Evolutionary conservation across 2,329 filamentous ascomycete species (phyloP).

Genomic region (Sclerotinia minor): DNA sequence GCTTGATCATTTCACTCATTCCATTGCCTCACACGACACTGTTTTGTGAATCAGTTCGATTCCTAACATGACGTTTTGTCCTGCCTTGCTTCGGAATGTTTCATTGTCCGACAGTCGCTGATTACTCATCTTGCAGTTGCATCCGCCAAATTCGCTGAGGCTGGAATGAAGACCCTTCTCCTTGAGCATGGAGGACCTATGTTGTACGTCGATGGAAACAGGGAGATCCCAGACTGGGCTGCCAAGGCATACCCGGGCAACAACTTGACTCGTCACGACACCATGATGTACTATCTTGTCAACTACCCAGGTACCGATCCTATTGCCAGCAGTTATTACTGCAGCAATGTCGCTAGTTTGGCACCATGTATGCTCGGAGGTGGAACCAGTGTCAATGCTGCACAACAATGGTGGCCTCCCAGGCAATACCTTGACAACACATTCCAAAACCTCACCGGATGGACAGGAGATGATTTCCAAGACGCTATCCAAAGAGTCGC

Average conservation of each 20-base stretch:
- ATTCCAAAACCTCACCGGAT: background rate
- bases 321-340: slow-evolving; percentile 6
- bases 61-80: background rate
- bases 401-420: slow-evolving; percentile 18
- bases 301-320: slow-evolving; percentile 15
- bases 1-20: background rate
- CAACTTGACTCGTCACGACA: slow-evolving; percentile 5
- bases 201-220: slow-evolving; percentile 13
- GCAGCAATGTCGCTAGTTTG: background rate
- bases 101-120: background rate
- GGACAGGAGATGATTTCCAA: slow-evolving; percentile 10
- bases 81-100: background rate
- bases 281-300: background rate
- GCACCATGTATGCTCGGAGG: slow-evolving; percentile 21
- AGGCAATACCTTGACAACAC: slow-evolving; percentile 5
- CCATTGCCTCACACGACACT: background rate
- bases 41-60: background rate
- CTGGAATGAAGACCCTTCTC: slow-evolving; percentile 17
- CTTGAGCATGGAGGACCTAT: slow-evolving; percentile 17
- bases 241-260: background rate
- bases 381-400: slow-evolving; percentile 18
- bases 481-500: slow-evolving; percentile 14
- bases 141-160: slow-evolving; percentile 13
- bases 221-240: slow-evolving; percentile 19
- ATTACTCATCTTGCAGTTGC: background rate